Conservation (phyloP, 2,329 filamentous ascomycete species). For the Colletotrichum paranaense region DNA sequence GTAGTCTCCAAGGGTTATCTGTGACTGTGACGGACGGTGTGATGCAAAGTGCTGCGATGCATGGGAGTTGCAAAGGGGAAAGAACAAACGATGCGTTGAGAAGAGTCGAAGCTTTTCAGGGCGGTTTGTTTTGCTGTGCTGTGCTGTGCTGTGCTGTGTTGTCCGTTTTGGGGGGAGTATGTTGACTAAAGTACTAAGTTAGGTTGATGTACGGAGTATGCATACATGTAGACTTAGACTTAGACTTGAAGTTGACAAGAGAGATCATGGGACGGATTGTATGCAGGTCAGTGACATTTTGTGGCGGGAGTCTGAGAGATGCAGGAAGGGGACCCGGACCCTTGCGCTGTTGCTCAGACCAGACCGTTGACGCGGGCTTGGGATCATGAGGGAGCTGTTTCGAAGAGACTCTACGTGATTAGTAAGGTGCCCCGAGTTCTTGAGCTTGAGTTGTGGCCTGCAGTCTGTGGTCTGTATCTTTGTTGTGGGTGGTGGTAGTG, state of each 20-base stretch:
- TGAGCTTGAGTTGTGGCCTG: not conserved
- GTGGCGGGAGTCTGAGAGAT: not conserved
- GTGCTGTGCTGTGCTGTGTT: not conserved
- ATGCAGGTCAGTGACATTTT: not conserved
- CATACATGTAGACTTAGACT: not conserved
- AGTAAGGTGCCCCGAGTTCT: not conserved
- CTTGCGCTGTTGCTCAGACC: constrained; percentile 5
- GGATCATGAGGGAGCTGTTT: constrained; percentile 9
- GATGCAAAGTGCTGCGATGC: constrained; percentile 13
- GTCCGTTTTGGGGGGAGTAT: not conserved
- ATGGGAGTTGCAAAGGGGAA: constrained; percentile 31
- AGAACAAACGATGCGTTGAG: constrained; percentile 14
- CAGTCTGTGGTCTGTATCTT: not conserved
- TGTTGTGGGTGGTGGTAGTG: not conserved
- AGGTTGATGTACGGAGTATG: not conserved
- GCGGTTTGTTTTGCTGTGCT: not conserved
- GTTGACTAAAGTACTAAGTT: not conserved
- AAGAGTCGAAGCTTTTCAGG: not conserved
- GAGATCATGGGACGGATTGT: constrained; percentile 18
- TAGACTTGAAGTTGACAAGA: constrained; percentile 16
- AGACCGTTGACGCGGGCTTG: constrained; percentile 1
- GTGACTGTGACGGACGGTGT: not conserved
- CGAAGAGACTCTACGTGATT: not conserved
- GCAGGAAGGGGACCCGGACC: constrained; percentile 4
- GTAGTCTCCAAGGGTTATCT: not conserved